phyloP scores from a whole-genome alignment of 129 eudicot species.

The Kitagawia praeruptora region DNA sequence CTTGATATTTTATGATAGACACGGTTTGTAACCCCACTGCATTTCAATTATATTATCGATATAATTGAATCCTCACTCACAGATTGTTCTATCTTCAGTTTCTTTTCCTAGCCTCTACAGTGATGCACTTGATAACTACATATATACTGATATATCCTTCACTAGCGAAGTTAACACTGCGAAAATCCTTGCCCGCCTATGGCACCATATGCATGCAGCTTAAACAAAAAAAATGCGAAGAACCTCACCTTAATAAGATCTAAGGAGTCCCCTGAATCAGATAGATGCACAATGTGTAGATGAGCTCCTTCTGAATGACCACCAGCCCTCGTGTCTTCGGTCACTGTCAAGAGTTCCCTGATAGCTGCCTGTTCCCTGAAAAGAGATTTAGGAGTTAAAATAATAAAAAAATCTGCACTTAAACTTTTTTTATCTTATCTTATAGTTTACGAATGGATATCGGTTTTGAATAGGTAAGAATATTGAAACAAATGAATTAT shows the following conservation, averaged over 20 bases:
- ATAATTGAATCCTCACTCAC: neutral
- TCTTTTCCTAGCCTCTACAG: neutral
- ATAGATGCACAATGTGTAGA: conserved; percentile 90
- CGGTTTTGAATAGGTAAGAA: neutral
- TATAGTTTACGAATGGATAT: neutral
- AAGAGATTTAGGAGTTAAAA: neutral
- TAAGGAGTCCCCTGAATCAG: conserved; percentile 72
- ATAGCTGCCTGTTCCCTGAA: conserved; percentile 96
- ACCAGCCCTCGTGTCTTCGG: conserved; percentile 64
- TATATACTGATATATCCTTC: neutral
- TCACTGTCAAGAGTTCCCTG: conserved; percentile 60
- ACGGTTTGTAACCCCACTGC: neutral
- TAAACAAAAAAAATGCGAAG: neutral
- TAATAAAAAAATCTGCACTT: neutral
- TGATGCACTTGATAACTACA: neutral
- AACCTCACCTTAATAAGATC: conserved; percentile 62
- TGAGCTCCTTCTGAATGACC: conserved; percentile 94
- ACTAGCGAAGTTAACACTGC: neutral
- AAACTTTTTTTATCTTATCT: neutral
- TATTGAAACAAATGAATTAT: neutral
- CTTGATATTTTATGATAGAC: neutral
- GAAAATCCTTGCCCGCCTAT: neutral
- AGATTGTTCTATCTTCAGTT: neutral
- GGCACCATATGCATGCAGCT: neutral
- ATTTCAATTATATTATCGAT: neutral